These are phyloP conservation scores for Dujonia santamariae DNA, from an alignment of 1,139 yeast genomes.

Conservation along the genomic window DNA sequence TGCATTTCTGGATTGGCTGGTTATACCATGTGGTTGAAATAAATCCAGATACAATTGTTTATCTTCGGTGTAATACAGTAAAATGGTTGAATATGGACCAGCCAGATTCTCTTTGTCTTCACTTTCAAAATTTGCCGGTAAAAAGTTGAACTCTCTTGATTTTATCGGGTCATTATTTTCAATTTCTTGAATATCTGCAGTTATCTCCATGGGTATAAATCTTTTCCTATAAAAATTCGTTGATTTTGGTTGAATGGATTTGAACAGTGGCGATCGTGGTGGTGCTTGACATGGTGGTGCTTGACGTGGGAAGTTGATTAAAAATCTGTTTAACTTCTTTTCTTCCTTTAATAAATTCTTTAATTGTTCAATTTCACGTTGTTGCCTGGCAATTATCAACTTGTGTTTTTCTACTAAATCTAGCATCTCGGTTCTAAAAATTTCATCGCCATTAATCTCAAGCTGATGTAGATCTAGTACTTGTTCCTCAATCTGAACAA, in stretches of 20 bases:
- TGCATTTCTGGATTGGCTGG: too few relatives aligned
- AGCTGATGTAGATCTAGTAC: not conserved
- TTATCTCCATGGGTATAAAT: constrained; percentile 11
- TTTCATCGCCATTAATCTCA: constrained; percentile 3
- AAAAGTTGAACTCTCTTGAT: too few relatives aligned
- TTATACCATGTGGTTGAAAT: too few relatives aligned
- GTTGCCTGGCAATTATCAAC: constrained; percentile 23
- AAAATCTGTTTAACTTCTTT: constrained; percentile 11
- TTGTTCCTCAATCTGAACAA: not conserved
- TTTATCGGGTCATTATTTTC: too few relatives aligned
- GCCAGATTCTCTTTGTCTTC: not conserved
- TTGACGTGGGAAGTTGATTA: not conserved
- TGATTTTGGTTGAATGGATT: not conserved
- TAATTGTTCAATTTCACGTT: constrained; percentile 26
- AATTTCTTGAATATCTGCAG: constrained; percentile 1
- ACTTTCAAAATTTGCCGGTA: too few relatives aligned
- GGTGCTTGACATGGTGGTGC: not conserved
- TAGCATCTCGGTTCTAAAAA: constrained; percentile 24
- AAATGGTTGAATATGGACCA: not conserved
- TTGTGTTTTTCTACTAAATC: constrained; percentile 24
- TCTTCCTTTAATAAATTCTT: constrained; percentile 24
- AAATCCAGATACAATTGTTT: too few relatives aligned
- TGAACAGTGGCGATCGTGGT: not conserved
- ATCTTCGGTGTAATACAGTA: constrained; percentile 9
- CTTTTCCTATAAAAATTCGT: constrained; percentile 6